Base-by-base conservation (phyloP, 768 basidiomycete species). In the Trametes cubensis region DNA sequence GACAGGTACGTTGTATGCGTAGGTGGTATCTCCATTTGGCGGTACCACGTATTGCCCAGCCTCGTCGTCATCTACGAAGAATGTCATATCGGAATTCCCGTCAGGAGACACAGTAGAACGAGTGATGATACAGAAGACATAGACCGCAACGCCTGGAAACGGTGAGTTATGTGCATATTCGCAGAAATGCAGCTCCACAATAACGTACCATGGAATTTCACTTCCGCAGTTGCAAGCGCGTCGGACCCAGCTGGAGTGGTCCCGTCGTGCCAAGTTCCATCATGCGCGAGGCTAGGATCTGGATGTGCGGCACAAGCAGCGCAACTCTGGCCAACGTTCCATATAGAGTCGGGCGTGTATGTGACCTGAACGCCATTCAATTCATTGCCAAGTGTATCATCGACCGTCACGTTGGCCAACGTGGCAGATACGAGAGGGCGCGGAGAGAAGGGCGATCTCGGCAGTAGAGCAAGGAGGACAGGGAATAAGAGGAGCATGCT, bases 101-200 rank as follows among this genome's bases (percentile, higher is more conserved):
- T 67, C 63, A 15, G 72, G 74, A 41, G 42, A 40, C 7, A 38
- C 53, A 20, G 49, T 58, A 2, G 71, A 68, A 48, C 71, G 67
- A 0, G 78, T 68, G 14, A 78, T 62, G 28, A 74, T 72, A 60
- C 78, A 79, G 62, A 71, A 79, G 3, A 81, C 76, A 66, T 80
- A 81, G 18, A 82, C 66, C 0, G 80, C 79, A n/a, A 77, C 73
- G 6, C 80, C 80, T 81, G n/a, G n/a, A n/a, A 11, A n/a, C 6
- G 34, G 10, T 34, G 2, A 10, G n/a, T n/a, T 34, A 11, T 6
- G 34, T 10, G 2, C 5, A 11, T 2, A 6, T 2, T 6, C 11
- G 2, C 34, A 34, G 34, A n/a, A n/a, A n/a, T 11, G 10, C 11
- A 11, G 11, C 39, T n/a, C 48, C 46, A 30, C 23, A 23, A 15